These are phyloP conservation scores for Coniochaeta sp. DNA, from an alignment of 2,329 filamentous ascomycete species.

Conservation along the genomic window DNA sequence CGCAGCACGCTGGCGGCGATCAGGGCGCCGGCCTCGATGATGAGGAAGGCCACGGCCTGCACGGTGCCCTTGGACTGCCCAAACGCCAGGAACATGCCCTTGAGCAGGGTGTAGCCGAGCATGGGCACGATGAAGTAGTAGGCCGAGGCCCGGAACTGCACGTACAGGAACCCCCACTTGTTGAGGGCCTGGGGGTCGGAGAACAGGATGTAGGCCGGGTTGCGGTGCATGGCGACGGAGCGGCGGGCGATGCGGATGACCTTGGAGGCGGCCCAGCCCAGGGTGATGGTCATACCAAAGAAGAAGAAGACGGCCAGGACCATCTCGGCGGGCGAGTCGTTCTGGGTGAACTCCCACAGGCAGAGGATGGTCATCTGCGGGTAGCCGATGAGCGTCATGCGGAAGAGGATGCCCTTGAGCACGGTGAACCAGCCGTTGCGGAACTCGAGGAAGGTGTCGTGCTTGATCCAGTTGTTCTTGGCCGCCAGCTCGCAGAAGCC, in stretches of 20 bases:
- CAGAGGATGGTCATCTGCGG: constrained; percentile 86
- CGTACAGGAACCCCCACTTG: constrained; percentile 97
- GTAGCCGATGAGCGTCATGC: constrained; percentile 82
- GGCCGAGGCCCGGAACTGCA: constrained; percentile 90
- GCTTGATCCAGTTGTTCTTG: constrained; percentile 70
- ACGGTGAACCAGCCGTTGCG: constrained; percentile 90
- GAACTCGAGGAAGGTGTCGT: constrained; percentile 86
- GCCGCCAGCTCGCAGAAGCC: constrained; percentile 68
- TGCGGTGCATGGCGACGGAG: constrained; percentile 87
- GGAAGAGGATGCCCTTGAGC: constrained; percentile 88
- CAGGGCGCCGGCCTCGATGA: constrained; percentile 74
- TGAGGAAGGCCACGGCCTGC: constrained; percentile 74
- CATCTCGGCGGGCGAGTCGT: constrained; percentile 79
- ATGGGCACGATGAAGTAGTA: constrained; percentile 90
- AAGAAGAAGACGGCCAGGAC: constrained; percentile 87
- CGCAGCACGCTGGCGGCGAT: constrained; percentile 73
- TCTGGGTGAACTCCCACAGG: constrained; percentile 85
- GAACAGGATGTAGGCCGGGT: constrained; percentile 94
- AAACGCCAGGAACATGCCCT: constrained; percentile 82
- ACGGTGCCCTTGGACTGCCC: constrained; percentile 62
- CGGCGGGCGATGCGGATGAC: constrained; percentile 83
- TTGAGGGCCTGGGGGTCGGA: constrained; percentile 90
- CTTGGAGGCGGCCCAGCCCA: constrained; percentile 83
- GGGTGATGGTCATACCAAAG: constrained; percentile 67
- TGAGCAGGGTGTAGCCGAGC: constrained; percentile 73